Evolutionary conservation across 306 rosid species (phyloP), one percentile per base, ranked within the genome.

Genomic region (Corylus avellana): DNA sequence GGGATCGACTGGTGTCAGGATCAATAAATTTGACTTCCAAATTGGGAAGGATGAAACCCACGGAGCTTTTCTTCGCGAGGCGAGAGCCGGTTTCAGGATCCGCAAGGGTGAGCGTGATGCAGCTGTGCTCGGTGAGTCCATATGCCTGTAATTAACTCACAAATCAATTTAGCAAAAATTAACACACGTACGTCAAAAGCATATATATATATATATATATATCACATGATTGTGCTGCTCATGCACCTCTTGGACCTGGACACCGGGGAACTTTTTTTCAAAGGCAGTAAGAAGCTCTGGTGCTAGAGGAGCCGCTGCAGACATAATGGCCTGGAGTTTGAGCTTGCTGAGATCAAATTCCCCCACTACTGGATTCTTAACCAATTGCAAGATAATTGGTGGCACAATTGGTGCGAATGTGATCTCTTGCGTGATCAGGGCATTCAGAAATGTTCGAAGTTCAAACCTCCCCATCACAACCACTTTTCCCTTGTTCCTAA

Each of bases 291-390:
- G 95, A 25, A 92, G 66, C 44, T 92, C 98, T 0, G 99, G 99
- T 47, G 99, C 97, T 51, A 95, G 94, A 11, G 98, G 97, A 49
- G 99, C 98, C 0, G 99, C 97, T 9, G 98, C 99, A 59, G 97
- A 91, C 90, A 95, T 89, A 57, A 93, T 58, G 1, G 99, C 94
- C 64, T 85, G 97, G 29, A 93, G 98, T 71, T 91, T 95, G 37
- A 95, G 96, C 85, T 80, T 80, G 80, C 80, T 86, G 12, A 95
- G 97, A 86, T 93, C 96, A 56, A 90, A 95, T 64, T 93, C 94
- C 78, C 89, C 89, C 1, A 95, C 97, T 0, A 89, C 74, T 6
- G 99, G 98, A 78, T 89, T 93, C 77, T 95, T 89, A 0, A 90
- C 98, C 90, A 95, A 83, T 68, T 78, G 87, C 69, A 94, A 90